Evolutionary conservation across 352 stramenopile species (phyloP), one percentile per base, ranked within the genome.

Genomic region (Globisporangium cylindrosporum): DNA sequence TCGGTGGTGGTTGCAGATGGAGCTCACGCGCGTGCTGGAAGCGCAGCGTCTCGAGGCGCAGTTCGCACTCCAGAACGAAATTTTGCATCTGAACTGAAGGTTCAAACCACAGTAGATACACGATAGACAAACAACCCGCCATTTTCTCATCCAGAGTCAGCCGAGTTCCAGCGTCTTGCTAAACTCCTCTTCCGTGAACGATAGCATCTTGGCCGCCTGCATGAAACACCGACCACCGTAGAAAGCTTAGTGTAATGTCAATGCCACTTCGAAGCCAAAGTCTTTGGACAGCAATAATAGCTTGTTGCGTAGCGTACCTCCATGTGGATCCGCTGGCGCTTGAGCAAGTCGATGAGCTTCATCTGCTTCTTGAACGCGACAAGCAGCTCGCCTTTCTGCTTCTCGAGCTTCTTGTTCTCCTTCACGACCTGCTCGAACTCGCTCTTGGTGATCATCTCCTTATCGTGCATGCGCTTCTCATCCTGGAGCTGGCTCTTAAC

Each of bases 331-430:
- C 86, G 85, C 69, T 95, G 87, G 12, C 87, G 81, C 57, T 92
- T 95, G 46, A 95, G 78, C 55, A 95, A n/a, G 34, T 94, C 87
- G 55, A 94, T 93, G 38, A 94, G 81, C 64, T 93, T 93, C 78
- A 93, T 91, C 62, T 95, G 87, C 69, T 93, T 92, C 65, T 93
- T 93, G 72, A 95, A 95, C 4, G 86, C 85, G 4, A 78, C 66
- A 34, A 95, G 58, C 6, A 95, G 51, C 38, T 95, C 87, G 36
- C 74, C 80, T 84, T 92, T 94, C 75, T 95, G 87, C 73, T 93
- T 93, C 34, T 93, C 87, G 27, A 93, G 81, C 48, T 75, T 84
- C 64, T 89, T 90, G 70, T 88, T 91, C 36, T 93, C 85, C 14
- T 77, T 77, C 49, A 89, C 14, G 55, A 89, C 73, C 27, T 79